These are phyloP conservation scores for Talaromyces sp. DNA, from an alignment of 2,329 filamentous ascomycete genomes.

Conservation along the genomic window DNA sequence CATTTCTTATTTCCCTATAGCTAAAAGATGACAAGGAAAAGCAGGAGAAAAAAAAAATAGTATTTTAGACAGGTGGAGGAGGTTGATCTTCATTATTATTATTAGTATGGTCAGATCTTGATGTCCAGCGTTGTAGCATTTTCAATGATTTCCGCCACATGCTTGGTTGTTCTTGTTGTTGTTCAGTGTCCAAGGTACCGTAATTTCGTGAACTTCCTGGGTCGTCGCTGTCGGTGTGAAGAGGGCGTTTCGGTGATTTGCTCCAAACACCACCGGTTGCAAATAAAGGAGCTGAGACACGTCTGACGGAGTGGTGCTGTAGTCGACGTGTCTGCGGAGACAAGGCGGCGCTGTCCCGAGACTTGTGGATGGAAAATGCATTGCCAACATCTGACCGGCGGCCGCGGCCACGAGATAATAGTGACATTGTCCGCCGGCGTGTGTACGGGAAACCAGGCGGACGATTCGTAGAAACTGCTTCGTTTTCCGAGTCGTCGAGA, in stretches of 20 bases:
- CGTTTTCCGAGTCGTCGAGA: constrained; percentile 64
- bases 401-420: background rate
- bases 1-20: background rate
- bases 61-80: background rate
- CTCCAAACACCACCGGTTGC: constrained; percentile 11
- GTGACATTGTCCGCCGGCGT: constrained; percentile 7
- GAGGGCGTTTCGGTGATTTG: background rate
- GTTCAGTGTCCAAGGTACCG: constrained; percentile 12
- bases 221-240: background rate
- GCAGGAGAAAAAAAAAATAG: too few relatives aligned
- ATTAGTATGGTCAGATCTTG: background rate
- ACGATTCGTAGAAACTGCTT: constrained; percentile 10
- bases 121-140: background rate
- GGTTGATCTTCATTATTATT: background rate
- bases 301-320: constrained; percentile 14
- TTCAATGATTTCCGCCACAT: background rate
- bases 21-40: background rate
- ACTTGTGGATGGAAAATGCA: background rate
- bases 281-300: constrained; percentile 21
- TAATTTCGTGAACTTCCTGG: constrained; percentile 7
- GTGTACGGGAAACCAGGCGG: background rate
- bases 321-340: constrained; percentile 13
- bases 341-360: background rate
- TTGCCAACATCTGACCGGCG: background rate
- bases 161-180: background rate